Evolutionary conservation across 495 filamentous ascomycete species (phyloP), one percentile per base, ranked within the genome.

Genomic region (Penicillium canariense): DNA sequence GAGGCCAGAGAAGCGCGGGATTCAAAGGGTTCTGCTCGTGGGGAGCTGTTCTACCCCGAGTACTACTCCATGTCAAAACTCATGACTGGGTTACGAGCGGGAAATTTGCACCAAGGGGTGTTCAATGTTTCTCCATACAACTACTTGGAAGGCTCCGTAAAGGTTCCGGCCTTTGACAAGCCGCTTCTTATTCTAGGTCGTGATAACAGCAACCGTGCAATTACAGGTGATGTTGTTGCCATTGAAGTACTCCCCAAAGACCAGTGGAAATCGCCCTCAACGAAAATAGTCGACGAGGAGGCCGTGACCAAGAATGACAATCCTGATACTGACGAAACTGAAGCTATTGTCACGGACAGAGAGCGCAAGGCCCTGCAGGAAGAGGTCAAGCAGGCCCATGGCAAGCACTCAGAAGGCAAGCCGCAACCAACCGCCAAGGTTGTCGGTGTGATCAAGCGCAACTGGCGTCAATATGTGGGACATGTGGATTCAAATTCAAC

Each of bases 71-170:
- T 92, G 71, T 96, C 95, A n/a, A 96, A 90, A 73, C 87, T 97
- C 80, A 90, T 90, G 79, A 98, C 94, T 23, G 91, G 91, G 0
- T 74, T 96, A 47, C 91, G 91, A 68, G 84, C 83, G 17, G 90
- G 90, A 10, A 86, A 87, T 20, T 71, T 98, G 38, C 94, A 97
- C 68, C 92, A 97, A 69, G 94, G 94, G 34, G 84, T 87, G 14
- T 98, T 95, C 75, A 96, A 93, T 62, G 89, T 97, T 22, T 97
- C 94, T 9, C 89, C 90, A 7, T 98, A 97, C 77, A 97, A 98
- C 69, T 97, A 96, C 63, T 76, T 97, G 26, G 95, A 97, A 68
- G 95, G 90, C 8, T 89, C 89, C 10, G 86, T 97, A 43, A 86
- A 90, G 62, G 91, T 96, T 6, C 81, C 91, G 15, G 84, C 91